These are phyloP conservation scores for Babesia ovata DNA, from an alignment of 169 alveolate species.

Conservation along the genomic window DNA sequence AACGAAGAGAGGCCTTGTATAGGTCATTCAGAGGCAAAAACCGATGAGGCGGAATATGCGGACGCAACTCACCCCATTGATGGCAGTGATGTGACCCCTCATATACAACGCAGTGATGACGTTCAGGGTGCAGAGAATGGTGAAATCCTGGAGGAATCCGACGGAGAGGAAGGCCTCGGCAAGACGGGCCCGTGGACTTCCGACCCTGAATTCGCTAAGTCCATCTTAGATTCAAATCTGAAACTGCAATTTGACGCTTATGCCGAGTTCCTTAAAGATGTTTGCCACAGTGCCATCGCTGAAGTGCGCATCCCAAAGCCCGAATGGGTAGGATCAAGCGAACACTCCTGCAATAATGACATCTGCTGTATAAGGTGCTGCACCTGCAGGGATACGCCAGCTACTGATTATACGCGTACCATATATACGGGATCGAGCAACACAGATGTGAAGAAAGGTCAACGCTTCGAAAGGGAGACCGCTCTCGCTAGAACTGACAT, in stretches of 20 bases:
- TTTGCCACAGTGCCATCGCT: slow-evolving; percentile 60
- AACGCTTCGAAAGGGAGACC: slow-evolving; percentile 44
- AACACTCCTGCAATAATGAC: slow-evolving; percentile 46
- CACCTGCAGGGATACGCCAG: slow-evolving; percentile 26
- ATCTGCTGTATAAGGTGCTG: slow-evolving; percentile 65
- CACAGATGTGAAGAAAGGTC: slow-evolving; percentile 7
- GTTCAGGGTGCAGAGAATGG: background rate
- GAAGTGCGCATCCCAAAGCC: slow-evolving; percentile 65
- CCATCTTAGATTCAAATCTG: slow-evolving; percentile 28
- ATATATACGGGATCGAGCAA: background rate
- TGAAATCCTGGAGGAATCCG: background rate
- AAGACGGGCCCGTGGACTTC: slow-evolving; percentile 62
- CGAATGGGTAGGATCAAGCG: slow-evolving; percentile 52
- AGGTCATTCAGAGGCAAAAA: background rate
- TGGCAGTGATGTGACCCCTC: background rate
- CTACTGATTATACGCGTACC: background rate
- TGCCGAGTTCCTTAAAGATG: slow-evolving; percentile 35
- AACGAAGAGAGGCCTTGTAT: background rate
- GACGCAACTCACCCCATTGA: too few species aligned
- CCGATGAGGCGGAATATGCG: background rate
- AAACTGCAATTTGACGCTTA: slow-evolving; percentile 22
- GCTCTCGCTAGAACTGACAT: slow-evolving; percentile 45
- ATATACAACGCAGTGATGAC: background rate
- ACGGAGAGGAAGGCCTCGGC: slow-evolving; percentile 2
- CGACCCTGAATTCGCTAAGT: slow-evolving; percentile 19